Base-by-base conservation (phyloP, 768 basidiomycete species). In the Glaciozyma martinii region DNA sequence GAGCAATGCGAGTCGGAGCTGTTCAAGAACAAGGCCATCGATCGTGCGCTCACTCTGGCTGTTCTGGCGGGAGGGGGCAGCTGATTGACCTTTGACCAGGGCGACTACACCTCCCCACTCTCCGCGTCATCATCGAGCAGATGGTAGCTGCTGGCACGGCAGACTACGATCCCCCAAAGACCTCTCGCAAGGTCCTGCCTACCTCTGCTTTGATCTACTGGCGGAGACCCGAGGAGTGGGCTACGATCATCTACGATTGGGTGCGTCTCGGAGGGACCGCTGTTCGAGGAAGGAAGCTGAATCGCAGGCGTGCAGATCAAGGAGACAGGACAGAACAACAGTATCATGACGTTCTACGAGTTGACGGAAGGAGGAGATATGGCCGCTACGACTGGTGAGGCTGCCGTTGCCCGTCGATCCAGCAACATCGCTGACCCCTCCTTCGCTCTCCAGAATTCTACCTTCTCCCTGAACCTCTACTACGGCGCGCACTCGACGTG, bases 281-380 rank as follows among this genome's bases (percentile, higher is more conserved):
- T 5, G 27, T 53, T 29, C 25, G 15, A 52, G 50, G 25, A 16
- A 27, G 25, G n/a, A 50, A 67, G 15, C 15, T 15, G 53, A 23
- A 53, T 42, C 53, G 54, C n/a, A 60, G 13, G 40, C 23, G n/a
- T 56, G 13, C 65, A 78, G 78, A 70, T 79, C 49, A 71, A 68
- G 5, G 77, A 77, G 12, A 77, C 76, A 30, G 79, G 79, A 0
- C 73, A 76, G 60, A 74, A 65, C 10, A 73, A 74, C 30, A 74
- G 72, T 18, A 78, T 80, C 67, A 68, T 80, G 72, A 80, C 79
- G 0, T 77, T 79, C 58, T 78, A 77, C 66, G 79, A 80, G 60
- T 71, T 80, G 16, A 76, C 76, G 3, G 77, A 79, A 37, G 60
- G 60, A 1, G 77, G 76, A 23, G 76, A 77, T 61, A 58, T 77